Evolutionary conservation across 73 alveolate species (phyloP).

Genomic region (Paramecium octaurelia): DNA sequence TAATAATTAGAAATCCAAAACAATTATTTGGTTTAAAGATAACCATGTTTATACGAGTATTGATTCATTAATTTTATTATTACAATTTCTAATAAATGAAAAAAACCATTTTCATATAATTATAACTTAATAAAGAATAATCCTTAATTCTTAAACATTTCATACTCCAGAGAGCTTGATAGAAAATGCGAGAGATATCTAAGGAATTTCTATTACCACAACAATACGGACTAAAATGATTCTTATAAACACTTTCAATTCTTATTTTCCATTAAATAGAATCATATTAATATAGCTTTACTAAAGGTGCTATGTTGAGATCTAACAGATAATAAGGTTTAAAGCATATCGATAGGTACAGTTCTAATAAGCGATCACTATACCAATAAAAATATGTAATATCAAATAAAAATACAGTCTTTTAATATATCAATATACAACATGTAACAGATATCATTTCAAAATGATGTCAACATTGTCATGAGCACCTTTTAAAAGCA

Average conservation of each 20-base stretch:
- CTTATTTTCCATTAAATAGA: no score
- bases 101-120: neutral
- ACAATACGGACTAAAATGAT: no score
- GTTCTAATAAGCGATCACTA: no score
- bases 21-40: neutral
- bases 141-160: neutral
- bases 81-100: neutral
- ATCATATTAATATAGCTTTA: no score
- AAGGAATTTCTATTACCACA: no score
- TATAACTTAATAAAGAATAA: neutral
- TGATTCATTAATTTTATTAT: neutral
- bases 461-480: slow-evolving; percentile 28
- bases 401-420: no score
- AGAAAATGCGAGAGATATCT: neutral
- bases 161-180: neutral
- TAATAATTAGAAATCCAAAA: neutral
- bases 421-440: neutral
- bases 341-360: no score
- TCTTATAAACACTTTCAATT: neutral
- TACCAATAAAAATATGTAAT: no score
- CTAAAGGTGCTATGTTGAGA: no score
- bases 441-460: neutral
- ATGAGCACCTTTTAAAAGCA: slow-evolving; percentile 10
- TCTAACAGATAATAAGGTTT: no score
- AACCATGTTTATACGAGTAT: neutral